Evolutionary conservation across 2,329 filamentous ascomycete genomes (phyloP), one percentile per base, ranked within the genome.

Genomic region (Colletotrichum orchidophilum): DNA sequence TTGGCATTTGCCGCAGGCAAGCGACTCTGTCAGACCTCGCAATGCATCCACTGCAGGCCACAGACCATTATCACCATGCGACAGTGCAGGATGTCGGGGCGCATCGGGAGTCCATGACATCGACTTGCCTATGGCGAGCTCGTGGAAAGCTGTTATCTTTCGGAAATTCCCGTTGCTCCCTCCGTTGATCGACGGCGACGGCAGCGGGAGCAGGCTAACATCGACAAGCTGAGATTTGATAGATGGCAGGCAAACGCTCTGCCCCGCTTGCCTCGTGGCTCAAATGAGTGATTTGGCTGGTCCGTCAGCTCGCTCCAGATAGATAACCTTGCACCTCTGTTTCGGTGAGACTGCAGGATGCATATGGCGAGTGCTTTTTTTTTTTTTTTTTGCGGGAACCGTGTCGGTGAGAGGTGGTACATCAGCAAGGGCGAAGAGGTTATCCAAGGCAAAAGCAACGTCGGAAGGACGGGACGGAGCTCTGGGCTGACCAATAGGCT

Each of bases 271-370:
- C 53, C 69, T 35, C 65, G 69, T 71, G 69, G 69, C 59, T 59
- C 42, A 18, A 29, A 26, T 7, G 33, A 46, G 65, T 39, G 58
- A 71, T 69, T 26, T 71, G 69, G 69, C 53, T 71, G 69, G 69
- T 63, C 33, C 55, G 29, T 69, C 46, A 21, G 58, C 29, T 33
- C 46, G 27, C 33, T 15, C 11, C 52, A 46, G 59, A 69, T 63
- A 33, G 33, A 26, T 24, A 15, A 71, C 69, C 65, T 63, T 71
- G 69, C 53, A 52, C 7, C 18, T 69, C 39, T 55, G 52, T 54
- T 62, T 69, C 57, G 65, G 69, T 71, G 69, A 71, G 53, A 57
- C 65, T 63, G 58, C 65, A 69, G 52, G 52, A n/a, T 33, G 31
- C 53, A 53, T 31, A 46, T 49, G 62, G 62, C 66, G 58, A 27